Percentiles rank a stretch among this genome's conserved stretches.
phyloP scores from a whole-genome alignment of 1,284 basidiomycete species.

The Cutaneotrichosporon sp. region DNA sequence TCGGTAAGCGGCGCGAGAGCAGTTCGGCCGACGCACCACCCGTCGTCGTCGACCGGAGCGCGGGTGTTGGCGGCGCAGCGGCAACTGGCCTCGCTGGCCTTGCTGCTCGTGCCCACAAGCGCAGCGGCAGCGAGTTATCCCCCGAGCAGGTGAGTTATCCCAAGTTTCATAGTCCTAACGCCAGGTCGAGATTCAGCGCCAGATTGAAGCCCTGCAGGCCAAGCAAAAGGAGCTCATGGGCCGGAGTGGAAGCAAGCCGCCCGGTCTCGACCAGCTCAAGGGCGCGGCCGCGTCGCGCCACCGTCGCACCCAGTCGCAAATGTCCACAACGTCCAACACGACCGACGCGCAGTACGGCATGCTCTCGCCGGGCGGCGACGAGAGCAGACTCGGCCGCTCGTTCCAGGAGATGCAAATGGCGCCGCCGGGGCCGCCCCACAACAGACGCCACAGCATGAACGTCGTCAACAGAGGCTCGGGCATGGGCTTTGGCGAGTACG shows the following conservation, averaged over 20 bases:
- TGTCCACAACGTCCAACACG: constrained; percentile 40
- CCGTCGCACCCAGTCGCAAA: constrained; percentile 76
- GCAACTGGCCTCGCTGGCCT: constrained; percentile 44
- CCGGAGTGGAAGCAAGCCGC: constrained; percentile 63
- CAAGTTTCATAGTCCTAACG: constrained; percentile 5
- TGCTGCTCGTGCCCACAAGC: constrained; percentile 48
- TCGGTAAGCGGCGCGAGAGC: constrained; percentile 55
- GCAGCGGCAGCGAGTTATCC: constrained; percentile 62
- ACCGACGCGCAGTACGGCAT: constrained; percentile 10
- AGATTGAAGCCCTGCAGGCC: constrained; percentile 85
- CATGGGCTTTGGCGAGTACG: constrained; percentile 27
- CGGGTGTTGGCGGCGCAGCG: constrained; percentile 38
- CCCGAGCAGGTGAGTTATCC: constrained; percentile 64
- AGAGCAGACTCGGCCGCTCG: constrained; percentile 10
- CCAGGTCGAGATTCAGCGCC: constrained; percentile 79
- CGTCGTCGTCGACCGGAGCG: constrained; percentile 33
- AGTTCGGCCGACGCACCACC: constrained; percentile 8
- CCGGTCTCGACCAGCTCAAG: constrained; percentile 51
- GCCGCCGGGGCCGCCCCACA: constrained; percentile 54
- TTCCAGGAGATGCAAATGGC: constrained; percentile 25
- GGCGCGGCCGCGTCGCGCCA: constrained; percentile 54
- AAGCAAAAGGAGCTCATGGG: constrained; percentile 82
- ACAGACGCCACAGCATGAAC: constrained; percentile 88
- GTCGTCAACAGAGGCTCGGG: constrained; percentile 53
- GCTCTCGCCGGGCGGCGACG: constrained; percentile 12